Evolutionary conservation across 768 basidiomycete genomes (phyloP).

Genomic region (Leucocoprinus birnbaumii): DNA sequence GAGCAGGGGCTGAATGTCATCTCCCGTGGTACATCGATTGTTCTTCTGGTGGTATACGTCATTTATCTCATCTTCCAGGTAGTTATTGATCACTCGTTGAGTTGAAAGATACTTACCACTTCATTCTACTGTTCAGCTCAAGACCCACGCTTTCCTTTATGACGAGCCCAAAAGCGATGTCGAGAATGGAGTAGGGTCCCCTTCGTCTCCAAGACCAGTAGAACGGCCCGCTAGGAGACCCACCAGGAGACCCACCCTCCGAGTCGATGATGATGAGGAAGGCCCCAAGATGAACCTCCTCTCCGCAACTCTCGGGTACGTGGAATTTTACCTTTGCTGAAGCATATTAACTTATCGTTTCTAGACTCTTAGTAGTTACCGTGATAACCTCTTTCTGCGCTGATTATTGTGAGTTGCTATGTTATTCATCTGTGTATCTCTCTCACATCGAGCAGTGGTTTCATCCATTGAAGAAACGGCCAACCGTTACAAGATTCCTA

Average conservation of each 20-base stretch:
- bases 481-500: conserved; percentile 74
- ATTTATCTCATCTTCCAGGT: conserved; percentile 79
- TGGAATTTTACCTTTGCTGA: conserved; percentile 17
- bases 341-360: background rate
- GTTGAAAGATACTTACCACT: background rate
- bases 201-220: too few species aligned
- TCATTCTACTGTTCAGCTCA: conserved; percentile 49
- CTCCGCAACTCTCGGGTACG: conserved; percentile 59
- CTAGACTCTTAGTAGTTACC: conserved; percentile 69
- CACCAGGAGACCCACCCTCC: background rate
- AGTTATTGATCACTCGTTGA: conserved; percentile 14
- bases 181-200: too few species aligned
- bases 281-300: conserved; percentile 65
- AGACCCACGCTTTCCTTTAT: conserved; percentile 69
- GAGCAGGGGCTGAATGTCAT: conserved; percentile 62
- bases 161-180: conserved; percentile 17
- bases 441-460: conserved; percentile 57
- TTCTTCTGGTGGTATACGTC: conserved; percentile 72
- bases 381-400: conserved; percentile 86
- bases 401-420: conserved; percentile 65
- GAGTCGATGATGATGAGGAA: conserved; percentile 22
- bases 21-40: conserved; percentile 76
- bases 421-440: background rate
- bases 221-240: too few species aligned
- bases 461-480: conserved; percentile 93